Percentiles rank a stretch among this genome's conserved stretches.
phyloP scores from a whole-genome alignment of 345 rosid species.

The Theobroma cacao region DNA sequence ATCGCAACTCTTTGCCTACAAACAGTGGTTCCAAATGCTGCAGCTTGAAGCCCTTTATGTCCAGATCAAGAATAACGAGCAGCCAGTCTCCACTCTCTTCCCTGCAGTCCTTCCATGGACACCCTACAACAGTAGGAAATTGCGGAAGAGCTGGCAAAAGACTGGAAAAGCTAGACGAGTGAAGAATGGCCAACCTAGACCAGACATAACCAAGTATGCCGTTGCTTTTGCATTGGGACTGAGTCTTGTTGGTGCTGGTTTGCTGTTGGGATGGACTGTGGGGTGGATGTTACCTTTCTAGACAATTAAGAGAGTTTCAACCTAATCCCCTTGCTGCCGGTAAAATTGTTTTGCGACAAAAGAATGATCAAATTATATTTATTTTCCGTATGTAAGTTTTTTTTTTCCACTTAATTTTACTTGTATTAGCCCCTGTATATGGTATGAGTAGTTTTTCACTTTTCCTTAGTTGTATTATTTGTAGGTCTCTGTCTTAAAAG shows the following conservation, averaged over 20 bases:
- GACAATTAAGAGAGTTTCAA: background rate
- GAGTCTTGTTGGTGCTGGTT: constrained; percentile 92
- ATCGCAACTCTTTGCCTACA: constrained; percentile 87
- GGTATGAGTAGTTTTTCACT: background rate
- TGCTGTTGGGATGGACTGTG: constrained; percentile 92
- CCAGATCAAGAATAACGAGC: constrained; percentile 58
- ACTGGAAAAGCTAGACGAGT: constrained; percentile 33
- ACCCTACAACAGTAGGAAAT: constrained; percentile 39
- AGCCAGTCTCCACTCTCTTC: constrained; percentile 42
- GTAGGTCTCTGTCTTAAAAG: background rate
- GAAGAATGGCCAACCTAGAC: constrained; percentile 32
- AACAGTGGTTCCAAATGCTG: constrained; percentile 82
- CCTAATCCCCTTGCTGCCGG: background rate
- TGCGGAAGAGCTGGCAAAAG: constrained; percentile 30
- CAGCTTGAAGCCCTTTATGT: constrained; percentile 73
- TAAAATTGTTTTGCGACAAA: background rate
- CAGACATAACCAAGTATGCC: constrained; percentile 40
- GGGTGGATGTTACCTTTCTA: constrained; percentile 88
- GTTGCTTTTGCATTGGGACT: constrained; percentile 73
- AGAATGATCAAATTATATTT: background rate
- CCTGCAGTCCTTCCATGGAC: constrained; percentile 56
- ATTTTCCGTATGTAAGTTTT: background rate
- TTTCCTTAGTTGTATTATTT: background rate
- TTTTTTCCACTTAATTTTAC: background rate
- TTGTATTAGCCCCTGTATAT: background rate